Evolutionary conservation across 2,329 filamentous ascomycete species (phyloP).

Genomic region (Alternaria sp.): DNA sequence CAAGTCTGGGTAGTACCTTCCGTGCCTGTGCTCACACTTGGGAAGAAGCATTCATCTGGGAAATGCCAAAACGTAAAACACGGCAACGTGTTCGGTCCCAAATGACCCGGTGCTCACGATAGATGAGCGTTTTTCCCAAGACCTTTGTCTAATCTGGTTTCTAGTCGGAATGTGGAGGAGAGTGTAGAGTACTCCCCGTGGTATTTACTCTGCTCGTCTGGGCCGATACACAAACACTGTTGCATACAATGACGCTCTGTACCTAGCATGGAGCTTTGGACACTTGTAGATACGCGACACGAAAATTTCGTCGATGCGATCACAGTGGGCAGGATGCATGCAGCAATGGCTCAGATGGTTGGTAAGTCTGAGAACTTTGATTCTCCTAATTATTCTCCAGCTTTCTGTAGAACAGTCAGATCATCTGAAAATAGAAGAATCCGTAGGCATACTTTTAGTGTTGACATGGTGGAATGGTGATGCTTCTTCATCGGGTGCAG

Average conservation of each 20-base stretch:
- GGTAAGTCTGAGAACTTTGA: not conserved
- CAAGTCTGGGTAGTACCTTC: not conserved
- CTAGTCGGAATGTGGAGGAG: not conserved
- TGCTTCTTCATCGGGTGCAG: not conserved
- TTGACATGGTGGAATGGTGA: not conserved
- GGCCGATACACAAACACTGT: not conserved
- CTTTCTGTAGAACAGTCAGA: not conserved
- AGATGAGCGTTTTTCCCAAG: not conserved
- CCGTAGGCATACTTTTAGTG: not conserved
- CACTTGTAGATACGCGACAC: not conserved
- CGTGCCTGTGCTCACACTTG: not conserved
- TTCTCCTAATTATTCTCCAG: not conserved
- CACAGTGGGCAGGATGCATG: not conserved
- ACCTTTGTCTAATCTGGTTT: no score
- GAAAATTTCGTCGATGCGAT: not conserved
- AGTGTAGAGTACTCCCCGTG: not conserved
- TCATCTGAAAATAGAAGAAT: not conserved
- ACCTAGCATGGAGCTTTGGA: not conserved
- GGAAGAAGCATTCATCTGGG: not conserved
- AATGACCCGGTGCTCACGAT: not conserved
- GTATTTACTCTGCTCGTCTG: not conserved
- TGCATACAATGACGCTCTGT: fast-evolving
- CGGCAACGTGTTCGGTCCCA: not conserved
- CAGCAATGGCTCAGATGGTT: not conserved
- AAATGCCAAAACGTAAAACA: no score